Base-by-base conservation (phyloP, 176 grass and related monocot genomes). In the Zoysia japonica region DNA sequence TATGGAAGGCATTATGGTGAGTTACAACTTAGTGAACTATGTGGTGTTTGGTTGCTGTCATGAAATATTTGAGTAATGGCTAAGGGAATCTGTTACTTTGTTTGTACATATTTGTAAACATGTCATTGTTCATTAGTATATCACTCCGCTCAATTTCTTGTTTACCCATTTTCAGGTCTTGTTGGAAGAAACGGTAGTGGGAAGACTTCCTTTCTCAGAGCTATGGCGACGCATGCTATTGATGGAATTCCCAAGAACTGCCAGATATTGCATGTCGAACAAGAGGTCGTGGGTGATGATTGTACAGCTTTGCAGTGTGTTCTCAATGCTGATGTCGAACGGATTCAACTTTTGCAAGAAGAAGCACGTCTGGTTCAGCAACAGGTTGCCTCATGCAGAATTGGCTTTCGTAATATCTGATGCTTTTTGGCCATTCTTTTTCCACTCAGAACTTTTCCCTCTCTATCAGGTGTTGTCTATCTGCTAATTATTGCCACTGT, bases 191-290 rank as follows among this genome's bases (percentile, higher is more conserved):
- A 97, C 75, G 95, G 95, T 82, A 94, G 89, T 2, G 95, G 95
- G 14, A 97, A 97, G 87, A 97, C 95, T 74, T 97, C 95, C 85
- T 90, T 97, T 56, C 87, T 97, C 38, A 92, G 95, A 81, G 86
- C 91, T 56, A 97, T 97, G 95, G 95, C 95, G 1, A 43, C 90
- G 75, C 91, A 97, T 90, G 87, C 83, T 47, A 94, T 97, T 82
- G 95, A 94, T 81, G 95, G 95, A 68, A 94, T 97, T 82, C 95
- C 95, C n/a, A 94, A 89, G 73, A 97, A 94, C 75, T 97, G 95
- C 59, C 95, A 97, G 72, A 97, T 97, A 90, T 92, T 97, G 76
- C 95, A 97, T 64, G 95, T 97, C 45, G 95, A 97, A 45, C 95
- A 94, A 94, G 95, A 97, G 85, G 95, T 97, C 40, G 74, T 67